phyloP scores from a whole-genome alignment of 139 green algal genomes.

The Closterium sp. region DNA sequence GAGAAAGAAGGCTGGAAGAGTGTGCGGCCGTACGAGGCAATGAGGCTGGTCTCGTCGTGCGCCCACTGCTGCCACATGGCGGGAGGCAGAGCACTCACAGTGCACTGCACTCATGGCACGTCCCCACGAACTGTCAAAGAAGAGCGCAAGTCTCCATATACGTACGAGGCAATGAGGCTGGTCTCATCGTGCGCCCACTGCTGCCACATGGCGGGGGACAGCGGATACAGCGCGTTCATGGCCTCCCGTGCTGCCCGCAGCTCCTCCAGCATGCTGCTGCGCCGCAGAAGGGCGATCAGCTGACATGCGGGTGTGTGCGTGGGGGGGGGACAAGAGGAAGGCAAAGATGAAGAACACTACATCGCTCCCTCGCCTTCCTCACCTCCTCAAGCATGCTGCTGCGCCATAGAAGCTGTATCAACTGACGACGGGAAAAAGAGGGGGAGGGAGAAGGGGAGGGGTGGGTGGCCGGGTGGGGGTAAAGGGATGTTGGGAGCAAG shows the following conservation, averaged over 20 bases:
- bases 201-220: constrained; percentile 47
- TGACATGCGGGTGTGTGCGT: neutral
- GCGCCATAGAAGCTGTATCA: too few species aligned
- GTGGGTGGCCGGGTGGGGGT: too few species aligned
- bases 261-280: constrained; percentile 26
- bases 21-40: too few species aligned
- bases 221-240: constrained; percentile 40
- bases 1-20: too few species aligned
- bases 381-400: neutral
- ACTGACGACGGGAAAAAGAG: too few species aligned
- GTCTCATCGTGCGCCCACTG: constrained; percentile 28
- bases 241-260: constrained; percentile 21
- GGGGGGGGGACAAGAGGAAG: neutral
- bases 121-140: too few species aligned
- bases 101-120: too few species aligned
- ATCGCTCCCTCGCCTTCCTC: constrained; percentile 3
- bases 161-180: neutral
- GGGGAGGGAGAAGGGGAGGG: too few species aligned
- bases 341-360: neutral
- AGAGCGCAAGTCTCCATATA: too few species aligned
- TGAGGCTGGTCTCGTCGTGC: constrained; percentile 33
- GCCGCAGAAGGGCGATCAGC: neutral
- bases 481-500: too few species aligned
- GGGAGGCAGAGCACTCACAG: constrained; percentile 29
- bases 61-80: constrained; percentile 48